A percentile compares a stretch with the other conserved stretches of the same genome.
These are phyloP conservation scores for Metschnikowia borealis DNA, from an alignment of 805 yeast species.

Conservation along the genomic window DNA sequence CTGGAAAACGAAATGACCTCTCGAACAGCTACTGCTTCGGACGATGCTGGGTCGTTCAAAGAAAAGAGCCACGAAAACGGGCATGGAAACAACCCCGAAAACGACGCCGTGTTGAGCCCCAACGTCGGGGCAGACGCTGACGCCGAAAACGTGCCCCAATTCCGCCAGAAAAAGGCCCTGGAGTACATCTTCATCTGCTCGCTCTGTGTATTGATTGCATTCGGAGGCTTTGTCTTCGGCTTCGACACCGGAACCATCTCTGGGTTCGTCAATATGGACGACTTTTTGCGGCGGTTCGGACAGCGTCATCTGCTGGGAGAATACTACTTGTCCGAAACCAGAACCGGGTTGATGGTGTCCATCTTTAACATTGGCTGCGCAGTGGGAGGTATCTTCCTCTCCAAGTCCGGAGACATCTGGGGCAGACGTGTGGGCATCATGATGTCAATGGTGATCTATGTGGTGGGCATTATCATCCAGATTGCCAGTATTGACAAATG, in stretches of 20 bases:
- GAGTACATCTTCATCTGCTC: conserved; percentile 29
- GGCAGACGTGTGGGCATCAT: conserved; percentile 61
- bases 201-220: conserved; percentile 57
- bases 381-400: conserved; percentile 60
- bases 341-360: conserved; percentile 51
- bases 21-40: conserved; percentile 6
- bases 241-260: conserved; percentile 79
- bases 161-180: conserved; percentile 12
- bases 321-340: conserved; percentile 38
- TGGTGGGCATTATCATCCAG: conserved; percentile 59
- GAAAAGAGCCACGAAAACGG: not conserved
- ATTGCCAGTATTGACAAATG: conserved; percentile 51
- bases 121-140: not conserved
- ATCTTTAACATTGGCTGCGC: conserved; percentile 70
- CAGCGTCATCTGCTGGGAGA: conserved; percentile 37
- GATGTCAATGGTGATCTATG: conserved; percentile 51
- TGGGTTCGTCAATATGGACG: conserved; percentile 64
- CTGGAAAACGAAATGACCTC: conserved; percentile 8
- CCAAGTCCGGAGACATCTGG: conserved; percentile 52
- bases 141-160: conserved; percentile 5
- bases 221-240: conserved; percentile 76
- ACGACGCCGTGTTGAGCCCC: too few relatives aligned
- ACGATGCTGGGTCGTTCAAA: conserved; percentile 6
- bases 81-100: too few relatives aligned
- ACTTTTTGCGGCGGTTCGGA: conserved; percentile 54